phyloP scores from a whole-genome alignment of 2,329 filamentous ascomycete genomes.

The Phialophora chinensis region DNA sequence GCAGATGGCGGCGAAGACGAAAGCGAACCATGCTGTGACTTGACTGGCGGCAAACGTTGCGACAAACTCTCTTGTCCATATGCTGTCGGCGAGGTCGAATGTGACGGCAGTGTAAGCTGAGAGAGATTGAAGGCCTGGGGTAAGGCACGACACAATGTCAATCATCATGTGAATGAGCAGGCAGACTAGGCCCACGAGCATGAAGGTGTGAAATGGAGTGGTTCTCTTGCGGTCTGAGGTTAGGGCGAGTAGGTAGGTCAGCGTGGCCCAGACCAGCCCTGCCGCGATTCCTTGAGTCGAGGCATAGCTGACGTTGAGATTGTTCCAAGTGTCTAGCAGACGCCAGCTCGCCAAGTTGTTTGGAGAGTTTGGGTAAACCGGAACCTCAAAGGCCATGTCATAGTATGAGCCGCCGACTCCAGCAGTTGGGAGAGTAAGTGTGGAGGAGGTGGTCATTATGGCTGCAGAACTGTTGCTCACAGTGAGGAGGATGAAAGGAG shows the following conservation, averaged over 20 bases:
- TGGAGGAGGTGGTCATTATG: conserved; percentile 13
- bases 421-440: conserved; percentile 30
- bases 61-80: conserved; percentile 26
- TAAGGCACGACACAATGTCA: conserved; percentile 27
- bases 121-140: conserved; percentile 25
- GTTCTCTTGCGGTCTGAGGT: conserved; percentile 33
- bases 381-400: conserved; percentile 28
- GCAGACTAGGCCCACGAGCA: conserved; percentile 31
- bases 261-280: conserved; percentile 31
- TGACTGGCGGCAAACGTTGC: conserved; percentile 20
- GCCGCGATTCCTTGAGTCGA: conserved; percentile 26
- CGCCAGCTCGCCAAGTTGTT: conserved; percentile 26
- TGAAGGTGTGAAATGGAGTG: conserved; percentile 31
- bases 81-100: conserved; percentile 25
- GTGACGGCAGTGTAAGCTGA: conserved; percentile 31
- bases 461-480: conserved; percentile 6
- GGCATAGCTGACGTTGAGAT: conserved; percentile 22
- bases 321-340: conserved; percentile 30
- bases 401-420: conserved; percentile 33
- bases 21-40: conserved; percentile 27
- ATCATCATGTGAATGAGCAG: conserved; percentile 31
- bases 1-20: conserved; percentile 30
- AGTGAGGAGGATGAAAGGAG: background rate
- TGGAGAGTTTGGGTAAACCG: conserved; percentile 25
- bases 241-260: conserved; percentile 35